Conservation (phyloP, 2,329 filamentous ascomycete species). For the Aaosphaeria arxii region DNA sequence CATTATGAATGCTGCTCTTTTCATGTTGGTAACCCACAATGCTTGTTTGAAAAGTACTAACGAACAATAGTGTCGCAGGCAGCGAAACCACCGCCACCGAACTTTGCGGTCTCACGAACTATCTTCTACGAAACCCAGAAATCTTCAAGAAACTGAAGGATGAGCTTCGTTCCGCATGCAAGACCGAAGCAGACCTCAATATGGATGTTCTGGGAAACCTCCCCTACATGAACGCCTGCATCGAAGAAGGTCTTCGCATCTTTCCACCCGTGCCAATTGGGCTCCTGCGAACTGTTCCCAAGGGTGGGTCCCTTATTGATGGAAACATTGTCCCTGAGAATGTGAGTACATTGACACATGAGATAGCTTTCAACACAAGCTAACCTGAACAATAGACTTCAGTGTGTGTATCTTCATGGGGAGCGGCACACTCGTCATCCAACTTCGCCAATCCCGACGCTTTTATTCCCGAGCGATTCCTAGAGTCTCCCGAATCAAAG, state of each 20-base stretch:
- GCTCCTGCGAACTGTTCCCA: conserved; percentile 34
- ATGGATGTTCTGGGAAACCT: conserved; percentile 27
- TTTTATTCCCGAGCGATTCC: conserved; percentile 36
- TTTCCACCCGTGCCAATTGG: conserved; percentile 46
- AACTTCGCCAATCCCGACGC: conserved; percentile 32
- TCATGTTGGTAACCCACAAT: conserved; percentile 15
- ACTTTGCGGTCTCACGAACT: conserved; percentile 29
- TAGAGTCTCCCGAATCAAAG: conserved; percentile 18
- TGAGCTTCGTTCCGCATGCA: conserved; percentile 24
- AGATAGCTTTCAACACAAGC: not conserved
- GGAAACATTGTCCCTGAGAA: conserved; percentile 36
- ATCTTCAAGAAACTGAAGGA: conserved; percentile 19
- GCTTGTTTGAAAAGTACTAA: not conserved
- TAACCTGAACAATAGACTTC: conserved; percentile 11
- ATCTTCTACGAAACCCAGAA: conserved; percentile 24
- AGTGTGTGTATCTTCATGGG: conserved; percentile 25
- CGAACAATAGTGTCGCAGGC: conserved; percentile 21
- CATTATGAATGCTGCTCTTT: conserved; percentile 29
- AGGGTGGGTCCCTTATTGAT: conserved; percentile 35
- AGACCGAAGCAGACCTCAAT: conserved; percentile 28
- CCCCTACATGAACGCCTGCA: conserved; percentile 44
- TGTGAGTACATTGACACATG: conserved; percentile 3
- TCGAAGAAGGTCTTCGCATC: conserved; percentile 47
- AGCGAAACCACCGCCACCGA: conserved; percentile 33
- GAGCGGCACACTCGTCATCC: conserved; percentile 22